Conservation (phyloP, 495 filamentous ascomycete species). For the Astrothelium macrocarpum region DNA sequence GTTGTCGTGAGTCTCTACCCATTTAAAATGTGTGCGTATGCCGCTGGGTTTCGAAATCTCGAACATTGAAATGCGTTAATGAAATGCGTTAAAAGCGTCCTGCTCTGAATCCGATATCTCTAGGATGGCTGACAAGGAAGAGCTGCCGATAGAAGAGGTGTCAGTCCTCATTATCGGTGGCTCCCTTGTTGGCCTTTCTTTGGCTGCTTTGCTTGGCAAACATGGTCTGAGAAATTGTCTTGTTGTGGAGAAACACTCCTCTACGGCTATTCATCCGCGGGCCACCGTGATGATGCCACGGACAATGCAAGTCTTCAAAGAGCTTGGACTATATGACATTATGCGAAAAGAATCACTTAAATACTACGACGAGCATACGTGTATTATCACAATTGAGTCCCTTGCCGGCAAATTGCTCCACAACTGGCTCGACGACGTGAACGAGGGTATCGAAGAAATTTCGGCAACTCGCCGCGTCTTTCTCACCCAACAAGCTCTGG, state of each 20-base stretch:
- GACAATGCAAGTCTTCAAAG: constrained; percentile 13
- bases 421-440: constrained; percentile 9
- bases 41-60: too few relatives aligned
- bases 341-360: constrained; percentile 9
- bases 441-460: constrained; percentile 10
- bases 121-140: background rate
- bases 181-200: constrained; percentile 9
- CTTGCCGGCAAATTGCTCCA: constrained; percentile 4
- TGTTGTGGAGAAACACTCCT: constrained; percentile 9
- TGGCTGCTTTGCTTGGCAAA: constrained; percentile 8
- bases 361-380: constrained; percentile 11
- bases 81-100: too few relatives aligned
- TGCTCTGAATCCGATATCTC: background rate
- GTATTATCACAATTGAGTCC: constrained; percentile 5
- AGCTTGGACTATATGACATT: constrained; percentile 10
- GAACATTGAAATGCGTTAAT: too few relatives aligned
- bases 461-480: constrained; percentile 8
- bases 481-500: constrained; percentile 9
- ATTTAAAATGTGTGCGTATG: too few relatives aligned
- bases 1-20: too few relatives aligned
- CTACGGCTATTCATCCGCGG: constrained; percentile 11
- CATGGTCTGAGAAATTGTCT: constrained; percentile 7
- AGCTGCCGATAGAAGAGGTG: background rate
- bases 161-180: constrained; percentile 11
- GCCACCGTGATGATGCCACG: constrained; percentile 9